Evolutionary conservation across 768 basidiomycete genomes (phyloP).

Genomic region (Imleria badia): DNA sequence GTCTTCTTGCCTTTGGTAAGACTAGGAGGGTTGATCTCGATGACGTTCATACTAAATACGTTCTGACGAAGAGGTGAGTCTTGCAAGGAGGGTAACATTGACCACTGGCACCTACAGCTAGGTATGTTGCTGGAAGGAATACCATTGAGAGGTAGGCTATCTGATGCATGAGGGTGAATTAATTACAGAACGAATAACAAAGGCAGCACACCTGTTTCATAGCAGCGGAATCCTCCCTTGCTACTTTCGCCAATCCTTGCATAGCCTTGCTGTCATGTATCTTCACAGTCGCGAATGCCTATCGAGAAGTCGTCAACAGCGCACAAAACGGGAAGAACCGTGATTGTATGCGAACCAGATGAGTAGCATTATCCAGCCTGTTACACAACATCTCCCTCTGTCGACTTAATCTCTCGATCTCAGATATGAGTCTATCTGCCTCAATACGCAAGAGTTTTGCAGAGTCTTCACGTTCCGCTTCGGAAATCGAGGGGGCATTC

Average conservation of each 20-base stretch:
- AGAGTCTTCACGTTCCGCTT: constrained; percentile 27
- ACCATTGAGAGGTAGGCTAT: constrained; percentile 56
- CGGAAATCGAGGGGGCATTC: constrained; percentile 23
- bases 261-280: constrained; percentile 43
- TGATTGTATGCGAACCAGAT: constrained; percentile 18
- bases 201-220: constrained; percentile 23
- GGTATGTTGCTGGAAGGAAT: constrained; percentile 53
- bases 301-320: not conserved
- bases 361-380: constrained; percentile 26
- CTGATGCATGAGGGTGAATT: constrained; percentile 26
- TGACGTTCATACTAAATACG: constrained; percentile 28
- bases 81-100: not conserved
- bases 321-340: not conserved
- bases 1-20: constrained; percentile 25
- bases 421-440: constrained; percentile 45
- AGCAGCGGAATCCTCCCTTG: constrained; percentile 4
- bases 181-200: not conserved
- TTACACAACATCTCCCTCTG: constrained; percentile 23
- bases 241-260: not conserved
- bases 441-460: constrained; percentile 35
- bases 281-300: constrained; percentile 58
- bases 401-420: constrained; percentile 45
- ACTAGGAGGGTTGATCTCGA: constrained; percentile 25
- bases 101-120: constrained; percentile 28
- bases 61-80: constrained; percentile 30